A percentile compares a stretch with the other conserved stretches of the same genome.
Evolutionary conservation across 495 filamentous ascomycete species (phyloP).

Genomic region (Wilcoxina mikolae): DNA sequence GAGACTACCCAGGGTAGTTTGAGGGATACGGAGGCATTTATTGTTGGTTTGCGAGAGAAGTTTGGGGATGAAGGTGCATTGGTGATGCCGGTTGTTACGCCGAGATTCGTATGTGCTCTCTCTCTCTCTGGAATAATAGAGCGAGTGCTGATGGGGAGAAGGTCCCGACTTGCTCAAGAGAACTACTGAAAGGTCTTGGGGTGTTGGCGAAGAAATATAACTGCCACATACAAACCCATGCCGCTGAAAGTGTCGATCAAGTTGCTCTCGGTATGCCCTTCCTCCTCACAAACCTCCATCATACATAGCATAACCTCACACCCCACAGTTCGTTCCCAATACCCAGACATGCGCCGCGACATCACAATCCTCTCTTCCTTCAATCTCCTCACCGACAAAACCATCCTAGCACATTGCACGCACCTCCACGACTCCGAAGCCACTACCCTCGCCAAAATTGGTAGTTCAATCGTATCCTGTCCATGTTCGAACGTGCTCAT

Average conservation of each 20-base stretch:
- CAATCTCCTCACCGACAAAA: slow-evolving; percentile 39
- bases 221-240: slow-evolving; percentile 21
- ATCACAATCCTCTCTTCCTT: slow-evolving; percentile 43
- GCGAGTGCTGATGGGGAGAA: slow-evolving; percentile 1
- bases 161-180: slow-evolving; percentile 35
- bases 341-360: slow-evolving; percentile 32
- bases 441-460: slow-evolving; percentile 32
- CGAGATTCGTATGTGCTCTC: slow-evolving; percentile 44
- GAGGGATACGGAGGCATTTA: slow-evolving; percentile 38
- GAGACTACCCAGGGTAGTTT: slow-evolving; percentile 40
- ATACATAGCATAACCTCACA: too few relatives aligned
- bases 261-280: slow-evolving; percentile 13
- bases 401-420: slow-evolving; percentile 52
- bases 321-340: slow-evolving; percentile 1
- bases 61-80: slow-evolving; percentile 33
- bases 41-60: slow-evolving; percentile 23
- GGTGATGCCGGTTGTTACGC: slow-evolving; percentile 46
- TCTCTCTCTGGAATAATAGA: not conserved
- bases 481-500: slow-evolving; percentile 50
- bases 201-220: slow-evolving; percentile 31
- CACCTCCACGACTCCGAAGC: slow-evolving; percentile 44
- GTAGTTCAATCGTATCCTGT: slow-evolving; percentile 48
- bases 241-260: slow-evolving; percentile 21
- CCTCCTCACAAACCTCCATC: not conserved
- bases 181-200: slow-evolving; percentile 40